Evolutionary conservation across 257 asterid genomes (phyloP), one percentile per base, ranked within the genome.

Genomic region (Nemophila menziesii): DNA sequence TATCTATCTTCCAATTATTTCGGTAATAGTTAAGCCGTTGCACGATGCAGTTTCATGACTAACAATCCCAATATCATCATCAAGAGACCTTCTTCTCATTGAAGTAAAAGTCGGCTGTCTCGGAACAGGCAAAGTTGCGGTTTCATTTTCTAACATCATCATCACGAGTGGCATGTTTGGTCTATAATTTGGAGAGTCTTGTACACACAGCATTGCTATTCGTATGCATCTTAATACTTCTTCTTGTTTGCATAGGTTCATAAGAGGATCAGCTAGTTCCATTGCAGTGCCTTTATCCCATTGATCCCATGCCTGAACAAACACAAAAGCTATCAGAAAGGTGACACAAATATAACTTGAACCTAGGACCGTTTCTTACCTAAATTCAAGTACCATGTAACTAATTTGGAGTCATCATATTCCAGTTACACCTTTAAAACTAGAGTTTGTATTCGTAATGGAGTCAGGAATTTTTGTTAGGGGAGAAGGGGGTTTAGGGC

Each of bases 21-120:
- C 69, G 66, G 70, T 85, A 8, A 85, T 53, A 16, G 96, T 81
- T 17, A 69, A 65, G 63, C 65, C 68, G 47, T 75, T 78, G 18
- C 83, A 65, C 51, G 82, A 61, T n/a, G 18, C 71, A 37, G 20
- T 63, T 46, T 71, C 86, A n/a, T 62, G 74, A 56, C 52, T 60
- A 16, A 15, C 74, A 57, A 55, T 61, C 93, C 76, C 67, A 16
- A 41, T 39, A 19, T 68, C 78, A 23, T 36, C 54, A 39, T 78
- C 73, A 38, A 46, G 24, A 53, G 60, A 47, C 22, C 63, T 71
- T 40, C 69, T 63, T 33, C 56, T 55, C 40, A 65, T 68, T 2
- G 60, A 54, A 60, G 57, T 57, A 50, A 64, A 64, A 12, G 63
- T 76, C 2, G 77, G 80, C 44, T 64, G 62, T 41, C 65, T 72